A percentile compares a stretch with the other conserved stretches of the same genome.
Conservation (phyloP, 2,329 filamentous ascomycete species). For the Penicillium sp. region DNA sequence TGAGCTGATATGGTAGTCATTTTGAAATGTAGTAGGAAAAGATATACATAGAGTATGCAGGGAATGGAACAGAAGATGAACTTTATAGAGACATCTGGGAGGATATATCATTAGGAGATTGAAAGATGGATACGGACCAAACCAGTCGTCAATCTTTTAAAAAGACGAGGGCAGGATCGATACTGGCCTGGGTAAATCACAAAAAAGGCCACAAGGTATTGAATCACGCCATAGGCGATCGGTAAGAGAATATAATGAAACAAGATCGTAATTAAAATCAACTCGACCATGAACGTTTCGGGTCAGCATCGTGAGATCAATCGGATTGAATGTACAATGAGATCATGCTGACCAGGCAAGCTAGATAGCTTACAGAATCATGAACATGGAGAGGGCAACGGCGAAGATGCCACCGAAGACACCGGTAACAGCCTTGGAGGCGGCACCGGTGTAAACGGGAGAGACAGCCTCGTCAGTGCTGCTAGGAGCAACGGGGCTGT, state of each 20-base stretch:
- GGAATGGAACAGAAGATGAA: background rate
- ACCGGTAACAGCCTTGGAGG: conserved; percentile 2
- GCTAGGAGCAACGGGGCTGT: background rate
- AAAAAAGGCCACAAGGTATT: conserved; percentile 6
- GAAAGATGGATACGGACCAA: background rate
- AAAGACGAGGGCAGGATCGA: background rate
- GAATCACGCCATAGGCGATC: conserved; percentile 5
- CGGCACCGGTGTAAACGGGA: conserved; percentile 17
- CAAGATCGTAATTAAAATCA: conserved; percentile 3
- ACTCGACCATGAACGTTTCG: background rate
- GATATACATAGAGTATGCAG: background rate
- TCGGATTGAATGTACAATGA: background rate
- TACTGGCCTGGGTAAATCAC: conserved; percentile 10
- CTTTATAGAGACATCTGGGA: background rate
- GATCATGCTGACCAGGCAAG: conserved; percentile 7
- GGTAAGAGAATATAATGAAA: conserved; percentile 5
- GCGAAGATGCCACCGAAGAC: conserved; percentile 13
- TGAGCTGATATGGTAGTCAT: background rate
- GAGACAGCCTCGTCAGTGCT: conserved; percentile 11
- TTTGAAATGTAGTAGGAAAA: background rate
- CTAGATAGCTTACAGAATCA: conserved; percentile 7
- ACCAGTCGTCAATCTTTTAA: background rate
- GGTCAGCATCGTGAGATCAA: conserved; percentile 11
- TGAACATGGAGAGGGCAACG: conserved; percentile 13
- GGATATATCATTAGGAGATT: conserved; percentile 1